phyloP scores from a whole-genome alignment of 1,284 basidiomycete genomes.

The Trametes hirsuta region DNA sequence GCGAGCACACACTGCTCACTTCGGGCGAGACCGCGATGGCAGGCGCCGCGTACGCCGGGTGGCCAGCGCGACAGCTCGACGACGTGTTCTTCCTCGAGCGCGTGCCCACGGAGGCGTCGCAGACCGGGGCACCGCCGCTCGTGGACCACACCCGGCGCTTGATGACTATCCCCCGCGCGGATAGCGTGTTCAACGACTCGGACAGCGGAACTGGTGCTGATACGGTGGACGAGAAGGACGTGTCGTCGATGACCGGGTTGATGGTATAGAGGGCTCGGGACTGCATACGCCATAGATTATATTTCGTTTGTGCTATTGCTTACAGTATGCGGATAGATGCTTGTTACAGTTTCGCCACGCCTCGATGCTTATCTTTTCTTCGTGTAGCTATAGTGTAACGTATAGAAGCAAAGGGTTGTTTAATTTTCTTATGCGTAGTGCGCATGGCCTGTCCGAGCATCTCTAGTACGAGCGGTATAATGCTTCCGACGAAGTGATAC shows the following conservation, averaged over 20 bases:
- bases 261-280: not conserved
- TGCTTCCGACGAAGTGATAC: too few species aligned
- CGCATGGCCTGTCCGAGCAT: too few species aligned
- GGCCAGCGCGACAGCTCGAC: slow-evolving; percentile 16
- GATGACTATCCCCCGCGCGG: slow-evolving; percentile 4
- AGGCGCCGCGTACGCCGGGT: slow-evolving; percentile 11
- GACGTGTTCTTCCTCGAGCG: slow-evolving; percentile 14
- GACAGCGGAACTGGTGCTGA: not conserved
- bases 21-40: slow-evolving; percentile 15
- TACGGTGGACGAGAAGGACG: slow-evolving; percentile 4
- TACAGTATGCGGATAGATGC: too few species aligned
- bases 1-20: slow-evolving; percentile 14
- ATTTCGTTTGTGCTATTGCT: too few species aligned
- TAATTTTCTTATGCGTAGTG: too few species aligned
- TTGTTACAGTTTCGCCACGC: too few species aligned
- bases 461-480: too few species aligned
- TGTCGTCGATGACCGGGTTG: slow-evolving; percentile 1
- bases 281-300: too few species aligned
- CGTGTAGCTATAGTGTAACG: too few species aligned
- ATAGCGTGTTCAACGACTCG: not conserved
- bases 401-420: too few species aligned
- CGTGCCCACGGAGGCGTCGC: slow-evolving; percentile 2
- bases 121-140: slow-evolving; percentile 1
- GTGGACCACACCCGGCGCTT: slow-evolving; percentile 13
- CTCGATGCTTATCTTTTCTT: too few species aligned